These are phyloP conservation scores for Cucumis hystrix DNA, from an alignment of 306 rosid genomes.

Conservation along the genomic window DNA sequence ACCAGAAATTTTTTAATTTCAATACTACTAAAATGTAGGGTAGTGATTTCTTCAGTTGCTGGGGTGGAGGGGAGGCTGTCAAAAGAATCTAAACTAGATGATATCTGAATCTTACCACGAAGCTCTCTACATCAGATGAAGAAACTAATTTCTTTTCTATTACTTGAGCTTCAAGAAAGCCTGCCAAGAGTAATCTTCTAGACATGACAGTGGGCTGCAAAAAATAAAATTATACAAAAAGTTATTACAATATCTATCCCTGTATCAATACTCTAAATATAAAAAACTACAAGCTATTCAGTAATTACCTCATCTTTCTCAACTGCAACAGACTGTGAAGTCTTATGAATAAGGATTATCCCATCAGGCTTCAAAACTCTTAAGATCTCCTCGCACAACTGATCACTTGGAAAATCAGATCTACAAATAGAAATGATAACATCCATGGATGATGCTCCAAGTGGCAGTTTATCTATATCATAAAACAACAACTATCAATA, in stretches of 20 bases:
- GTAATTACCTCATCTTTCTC: slow-evolving; percentile 5
- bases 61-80: not conserved
- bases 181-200: slow-evolving; percentile 58
- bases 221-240: not conserved
- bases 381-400: slow-evolving; percentile 43
- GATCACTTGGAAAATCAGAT: slow-evolving; percentile 39
- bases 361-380: slow-evolving; percentile 72
- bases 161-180: slow-evolving; percentile 54
- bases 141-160: slow-evolving; percentile 25
- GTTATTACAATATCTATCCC: slow-evolving; percentile 2
- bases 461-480: slow-evolving; percentile 52
- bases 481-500: not conserved
- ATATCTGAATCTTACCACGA: slow-evolving; percentile 34
- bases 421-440: slow-evolving; percentile 28
- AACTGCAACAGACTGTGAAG: slow-evolving; percentile 23
- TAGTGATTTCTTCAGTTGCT: not conserved
- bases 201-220: slow-evolving; percentile 40
- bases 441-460: slow-evolving; percentile 53
- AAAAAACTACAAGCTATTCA: not conserved
- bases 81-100: not conserved
- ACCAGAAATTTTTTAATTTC: not conserved
- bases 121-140: slow-evolving; percentile 13
- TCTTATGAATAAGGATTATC: slow-evolving; percentile 30
- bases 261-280: not conserved
- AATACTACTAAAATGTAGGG: not conserved